Base-by-base conservation (phyloP, 2,329 filamentous ascomycete genomes). In the Pseudogymnoascus sp. region DNA sequence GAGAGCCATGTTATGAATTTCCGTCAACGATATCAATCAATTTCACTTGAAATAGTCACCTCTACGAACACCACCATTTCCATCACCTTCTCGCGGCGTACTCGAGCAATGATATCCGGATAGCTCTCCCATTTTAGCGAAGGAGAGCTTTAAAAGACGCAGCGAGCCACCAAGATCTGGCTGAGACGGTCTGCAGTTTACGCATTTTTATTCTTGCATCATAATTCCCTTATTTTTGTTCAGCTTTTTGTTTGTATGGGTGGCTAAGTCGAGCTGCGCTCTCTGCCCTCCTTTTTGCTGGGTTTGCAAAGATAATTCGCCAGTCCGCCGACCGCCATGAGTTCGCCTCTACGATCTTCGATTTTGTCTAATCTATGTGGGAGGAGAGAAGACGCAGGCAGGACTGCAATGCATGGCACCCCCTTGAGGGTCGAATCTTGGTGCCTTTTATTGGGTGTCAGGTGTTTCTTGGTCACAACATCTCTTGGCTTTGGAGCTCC, bases 211-310 rank as follows among this genome's bases (percentile, higher is more conserved):
- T 71, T 73, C 71, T 72, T 72, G 77, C 78, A 77, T 74, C 74
- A 78, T 79, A 79, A 76, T 78, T 75, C 70, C 77, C 67, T 67
- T 72, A 71, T 68, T 69, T 69, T 67, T 67, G 64, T 70, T 19
- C 26, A 31, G 4, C 26, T 56, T 56, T 67, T 69, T 72, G 69
- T 71, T 69, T 64, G 67, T 72, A 72, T 72, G 70, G 70, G 72
- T 66, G 72, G 71, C 67, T 68, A 65, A 66, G 63, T 68, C 73
- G 59, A 60, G 59, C 59, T 60, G 37, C 59, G 47, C 47, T 56
- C 47, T 56, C 47, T 56, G 47, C 47, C 47, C 47, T 56, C 47
- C 47, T 19, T 56, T 56, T 56, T 56, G 47, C 47, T 56, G 47
- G 47, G 47, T 56, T 56, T 33, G 47, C 47, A 56, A 56, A 56